Evolutionary conservation across 2,329 filamentous ascomycete species (phyloP).

Genomic region (Piedraia hortae): DNA sequence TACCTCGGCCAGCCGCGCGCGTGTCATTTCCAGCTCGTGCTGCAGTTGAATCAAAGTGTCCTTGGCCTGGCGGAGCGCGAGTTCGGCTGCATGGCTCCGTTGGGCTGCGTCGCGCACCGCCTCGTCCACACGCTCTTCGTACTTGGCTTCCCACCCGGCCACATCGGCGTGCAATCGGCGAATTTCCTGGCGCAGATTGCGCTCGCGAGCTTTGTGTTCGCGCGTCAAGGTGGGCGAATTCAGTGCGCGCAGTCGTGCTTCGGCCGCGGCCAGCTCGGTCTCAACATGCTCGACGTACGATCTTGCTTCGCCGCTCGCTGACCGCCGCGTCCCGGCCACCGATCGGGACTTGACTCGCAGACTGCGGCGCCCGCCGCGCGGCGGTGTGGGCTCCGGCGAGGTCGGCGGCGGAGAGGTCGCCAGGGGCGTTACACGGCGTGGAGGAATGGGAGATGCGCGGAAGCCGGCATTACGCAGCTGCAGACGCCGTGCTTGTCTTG

Average conservation of each 20-base stretch:
- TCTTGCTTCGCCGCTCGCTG: conserved; percentile 16
- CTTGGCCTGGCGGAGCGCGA: conserved; percentile 8
- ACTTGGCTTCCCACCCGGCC: conserved; percentile 13
- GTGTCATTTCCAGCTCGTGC: conserved; percentile 8
- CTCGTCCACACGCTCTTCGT: conserved; percentile 13
- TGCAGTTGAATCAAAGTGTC: too few relatives aligned
- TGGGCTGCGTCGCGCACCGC: too few relatives aligned
- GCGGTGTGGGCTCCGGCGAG: conserved; percentile 3
- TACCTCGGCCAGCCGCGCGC: conserved; percentile 11
- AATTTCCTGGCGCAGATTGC: conserved; percentile 12
- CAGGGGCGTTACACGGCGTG: conserved; percentile 11
- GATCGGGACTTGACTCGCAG: too few relatives aligned
- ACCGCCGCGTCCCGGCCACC: conserved; percentile 8
- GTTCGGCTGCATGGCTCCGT: conserved; percentile 8
- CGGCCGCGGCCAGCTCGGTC: conserved; percentile 16
- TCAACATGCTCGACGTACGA: conserved; percentile 24
- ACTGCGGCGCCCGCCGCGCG: conserved; percentile 1
- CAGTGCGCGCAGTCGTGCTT: conserved; percentile 14
- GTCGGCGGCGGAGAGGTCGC: conserved; percentile 6
- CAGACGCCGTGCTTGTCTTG: conserved; percentile 8
- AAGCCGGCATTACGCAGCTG: conserved; percentile 14
- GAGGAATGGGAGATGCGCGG: conserved; percentile 8
- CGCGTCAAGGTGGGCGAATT: conserved; percentile 15
- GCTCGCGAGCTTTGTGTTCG: conserved; percentile 13
- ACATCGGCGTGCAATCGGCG: conserved; percentile 12